Evolutionary conservation across 352 stramenopile species (phyloP).

Genomic region (Thraustochytrium sp.): DNA sequence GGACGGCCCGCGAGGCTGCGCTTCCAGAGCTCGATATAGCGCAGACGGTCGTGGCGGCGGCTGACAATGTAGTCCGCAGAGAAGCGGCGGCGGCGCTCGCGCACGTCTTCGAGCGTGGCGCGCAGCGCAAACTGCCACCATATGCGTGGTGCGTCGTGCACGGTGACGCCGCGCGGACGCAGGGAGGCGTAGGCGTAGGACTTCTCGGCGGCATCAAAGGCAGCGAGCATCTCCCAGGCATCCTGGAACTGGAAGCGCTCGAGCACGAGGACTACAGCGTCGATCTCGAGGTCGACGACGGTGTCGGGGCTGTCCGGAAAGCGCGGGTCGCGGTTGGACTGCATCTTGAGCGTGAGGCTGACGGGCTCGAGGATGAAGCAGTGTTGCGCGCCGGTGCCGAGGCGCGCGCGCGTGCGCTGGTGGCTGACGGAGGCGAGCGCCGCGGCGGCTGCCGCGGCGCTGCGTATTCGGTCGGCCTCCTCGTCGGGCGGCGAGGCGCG

Average conservation of each 20-base stretch:
- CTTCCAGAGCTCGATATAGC: conserved; percentile 31
- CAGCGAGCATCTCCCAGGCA: conserved; percentile 11
- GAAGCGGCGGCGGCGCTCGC: neutral
- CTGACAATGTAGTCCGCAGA: neutral
- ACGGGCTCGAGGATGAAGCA: conserved; percentile 24
- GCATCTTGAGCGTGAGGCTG: conserved; percentile 5
- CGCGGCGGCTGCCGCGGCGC: neutral
- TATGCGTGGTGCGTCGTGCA: neutral
- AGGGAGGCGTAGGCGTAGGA: conserved; percentile 13
- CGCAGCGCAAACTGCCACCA: conserved; percentile 28
- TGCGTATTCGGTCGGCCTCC: neutral
- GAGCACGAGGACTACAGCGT: neutral
- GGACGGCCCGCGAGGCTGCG: conserved; percentile 11
- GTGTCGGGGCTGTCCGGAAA: conserved; percentile 18
- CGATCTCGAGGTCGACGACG: conserved; percentile 21
- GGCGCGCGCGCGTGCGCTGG: neutral
- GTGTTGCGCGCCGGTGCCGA: conserved; percentile 8
- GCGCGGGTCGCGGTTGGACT: conserved; percentile 28
- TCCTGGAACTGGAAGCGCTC: conserved; percentile 38
- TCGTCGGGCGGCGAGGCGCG: no score
- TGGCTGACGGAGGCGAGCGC: neutral
- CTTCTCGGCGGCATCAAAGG: conserved; percentile 32
- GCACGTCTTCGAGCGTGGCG: neutral
- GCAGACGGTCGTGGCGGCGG: neutral
- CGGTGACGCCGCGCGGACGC: neutral